Evolutionary conservation across 208 protist genomes (phyloP), one percentile per base, ranked within the genome.

Genomic region (Trypanosoma theileri): DNA sequence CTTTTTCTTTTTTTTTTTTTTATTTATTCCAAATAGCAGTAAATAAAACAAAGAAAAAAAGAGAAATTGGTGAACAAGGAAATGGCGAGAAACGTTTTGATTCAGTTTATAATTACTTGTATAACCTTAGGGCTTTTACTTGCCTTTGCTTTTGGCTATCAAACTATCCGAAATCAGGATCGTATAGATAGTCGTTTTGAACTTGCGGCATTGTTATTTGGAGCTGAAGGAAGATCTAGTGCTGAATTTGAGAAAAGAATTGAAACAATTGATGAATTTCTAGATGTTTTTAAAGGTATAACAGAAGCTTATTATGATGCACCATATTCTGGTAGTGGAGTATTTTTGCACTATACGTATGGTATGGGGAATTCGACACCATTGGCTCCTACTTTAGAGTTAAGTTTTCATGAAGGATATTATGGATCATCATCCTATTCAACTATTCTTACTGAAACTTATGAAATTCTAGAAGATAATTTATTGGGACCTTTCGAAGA

Each of bases 261-360:
- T 53, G 72, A 82, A 53, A 80, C 75, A 1, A 69, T 81, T 17
- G 79, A 85, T 58, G 83, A 88, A 54, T 81, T 88, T 66, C 62
- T 85, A 3, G 50, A 22, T 28, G 62, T 71, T 12, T 74, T 88
- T 13, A 67, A 78, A 61, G 28, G 44, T 35, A 84, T 75, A 31
- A 75, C 73, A 44, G 54, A 57, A 28, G 64, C 74, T 7, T 85
- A 85, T 75, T 83, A 88, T 74, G 59, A 68, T 17, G 57, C 76
- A 8, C 79, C 80, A 2, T 60, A 65, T 8, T 63, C 63, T 22
- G 79, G 79, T 44, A 79, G 64, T 21, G 79, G 76, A 17, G 55
- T 74, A n/a, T 88, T 84, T 72, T 81, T 84, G 79, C 79, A 88
- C 66, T 88, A 85, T 69, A 76, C 79, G 0, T 55, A 71, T 44